Evolutionary conservation across 73 alveolate genomes (phyloP), one percentile per base, ranked within the genome.

Genomic region (Stentor roeselii): DNA sequence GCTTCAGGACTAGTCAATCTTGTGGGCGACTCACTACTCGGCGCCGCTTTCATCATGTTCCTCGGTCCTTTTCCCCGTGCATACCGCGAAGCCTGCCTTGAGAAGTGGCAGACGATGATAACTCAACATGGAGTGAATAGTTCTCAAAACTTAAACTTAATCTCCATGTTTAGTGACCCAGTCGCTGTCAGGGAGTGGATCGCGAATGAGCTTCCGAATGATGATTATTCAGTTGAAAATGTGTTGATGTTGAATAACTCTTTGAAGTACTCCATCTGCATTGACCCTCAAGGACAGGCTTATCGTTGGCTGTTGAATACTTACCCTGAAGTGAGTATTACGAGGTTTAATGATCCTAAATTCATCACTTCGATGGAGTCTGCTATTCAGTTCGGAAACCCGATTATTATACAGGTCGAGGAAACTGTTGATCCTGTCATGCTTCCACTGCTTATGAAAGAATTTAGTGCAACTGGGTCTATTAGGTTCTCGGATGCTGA

Each of bases 221-320:
- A 97, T 82, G 87, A 88, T 78, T 93, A 96, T 90, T 98, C 99
- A 36, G 94, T 98, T 58, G 99, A 98, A 92, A 98, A 98, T 89
- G 99, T 99, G 32, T 89, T 98, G 80, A 98, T 98, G 84, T 85
- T 97, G 94, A 89, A 95, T n/a, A 97, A 96, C 90, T 91, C 99
- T 78, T 91, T 96, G 59, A 94, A 99, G 82, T 98, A 99, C 98
- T 97, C 99, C 40, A 87, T 98, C 77, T 90, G 98, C 98, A 98
- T 98, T 67, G 99, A 98, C 92, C 99, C 99, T 67, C 98, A 98
- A 86, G 90, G 92, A 87, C 99, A 98, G 92, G 99, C 99, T 3
- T 36, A 21, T 76, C 3, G 86, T 61, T 97, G 97, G 98, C 3
- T 76, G n/a, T 14, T 21, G 39, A 41, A 76, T 39, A 76, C 39